Conservation (phyloP, 345 rosid genomes). For the Mercurialis annua region DNA sequence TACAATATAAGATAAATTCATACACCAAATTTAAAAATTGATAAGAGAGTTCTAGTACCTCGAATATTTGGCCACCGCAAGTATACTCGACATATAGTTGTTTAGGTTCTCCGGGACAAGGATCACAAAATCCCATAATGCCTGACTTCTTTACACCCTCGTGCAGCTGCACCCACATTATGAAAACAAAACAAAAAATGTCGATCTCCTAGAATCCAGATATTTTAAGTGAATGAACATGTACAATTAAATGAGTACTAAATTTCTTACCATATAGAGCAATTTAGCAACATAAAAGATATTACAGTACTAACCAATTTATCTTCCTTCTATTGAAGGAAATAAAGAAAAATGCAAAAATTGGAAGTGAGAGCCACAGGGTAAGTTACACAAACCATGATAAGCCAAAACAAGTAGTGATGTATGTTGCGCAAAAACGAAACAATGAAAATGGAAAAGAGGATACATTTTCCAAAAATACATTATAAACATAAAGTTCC, state of each 20-base stretch:
- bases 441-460: too few species aligned
- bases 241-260: not conserved
- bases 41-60: conserved; percentile 32
- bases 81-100: conserved; percentile 69
- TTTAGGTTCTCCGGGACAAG: conserved; percentile 85
- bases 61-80: conserved; percentile 39
- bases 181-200: conserved; percentile 6
- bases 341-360: too few species aligned
- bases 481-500: too few species aligned
- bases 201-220: not conserved
- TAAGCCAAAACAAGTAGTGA: too few species aligned
- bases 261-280: not conserved
- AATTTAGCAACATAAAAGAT: too few species aligned
- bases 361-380: too few species aligned
- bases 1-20: not conserved
- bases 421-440: too few species aligned
- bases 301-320: too few species aligned
- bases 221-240: not conserved
- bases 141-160: conserved; percentile 90
- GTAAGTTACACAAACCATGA: too few species aligned
- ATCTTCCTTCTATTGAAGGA: too few species aligned
- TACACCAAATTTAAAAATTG: not conserved
- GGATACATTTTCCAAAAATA: too few species aligned
- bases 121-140: conserved; percentile 96
- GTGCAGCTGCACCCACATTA: conserved; percentile 57